Evolutionary conservation across 306 rosid species (phyloP).

Genomic region (Geum urbanum): DNA sequence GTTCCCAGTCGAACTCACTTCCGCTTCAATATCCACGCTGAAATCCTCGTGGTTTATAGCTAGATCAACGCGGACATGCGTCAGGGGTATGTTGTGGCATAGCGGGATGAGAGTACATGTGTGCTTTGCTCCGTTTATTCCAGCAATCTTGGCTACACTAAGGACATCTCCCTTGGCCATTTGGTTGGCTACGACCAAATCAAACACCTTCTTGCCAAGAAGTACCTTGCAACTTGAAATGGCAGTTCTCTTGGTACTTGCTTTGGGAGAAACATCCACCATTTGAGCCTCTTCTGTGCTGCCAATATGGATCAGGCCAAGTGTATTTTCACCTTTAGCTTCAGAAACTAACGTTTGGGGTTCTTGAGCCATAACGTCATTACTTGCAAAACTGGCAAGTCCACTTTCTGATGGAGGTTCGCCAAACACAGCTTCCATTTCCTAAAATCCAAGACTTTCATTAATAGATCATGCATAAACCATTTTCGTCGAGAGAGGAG

Average conservation of each 20-base stretch:
- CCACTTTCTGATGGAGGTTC: slow-evolving; percentile 45
- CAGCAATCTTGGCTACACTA: slow-evolving; percentile 78
- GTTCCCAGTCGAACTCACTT: slow-evolving; percentile 58
- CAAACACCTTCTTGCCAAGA: slow-evolving; percentile 85
- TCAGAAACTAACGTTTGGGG: slow-evolving; percentile 20
- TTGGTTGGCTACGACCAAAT: slow-evolving; percentile 66
- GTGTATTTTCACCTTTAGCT: slow-evolving; percentile 26
- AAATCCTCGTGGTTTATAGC: slow-evolving; percentile 48
- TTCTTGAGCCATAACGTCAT: slow-evolving; percentile 26
- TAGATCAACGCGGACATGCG: slow-evolving; percentile 64
- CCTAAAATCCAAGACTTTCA: slow-evolving; percentile 39
- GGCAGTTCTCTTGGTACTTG: slow-evolving; percentile 64
- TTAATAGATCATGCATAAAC: background rate
- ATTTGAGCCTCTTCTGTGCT: slow-evolving; percentile 75
- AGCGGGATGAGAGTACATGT: slow-evolving; percentile 78
- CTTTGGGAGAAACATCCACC: slow-evolving; percentile 88
- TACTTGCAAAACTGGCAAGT: slow-evolving; percentile 40
- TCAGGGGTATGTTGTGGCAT: slow-evolving; percentile 69
- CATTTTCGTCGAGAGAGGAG: background rate
- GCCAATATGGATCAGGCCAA: slow-evolving; percentile 57
- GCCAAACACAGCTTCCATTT: slow-evolving; percentile 78
- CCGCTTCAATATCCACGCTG: slow-evolving; percentile 75
- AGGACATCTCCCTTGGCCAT: slow-evolving; percentile 83
- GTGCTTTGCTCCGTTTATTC: slow-evolving; percentile 84
- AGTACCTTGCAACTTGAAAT: slow-evolving; percentile 68